phyloP scores from a whole-genome alignment of 139 green algal species.

The Tetradesmus lagerheimii region DNA sequence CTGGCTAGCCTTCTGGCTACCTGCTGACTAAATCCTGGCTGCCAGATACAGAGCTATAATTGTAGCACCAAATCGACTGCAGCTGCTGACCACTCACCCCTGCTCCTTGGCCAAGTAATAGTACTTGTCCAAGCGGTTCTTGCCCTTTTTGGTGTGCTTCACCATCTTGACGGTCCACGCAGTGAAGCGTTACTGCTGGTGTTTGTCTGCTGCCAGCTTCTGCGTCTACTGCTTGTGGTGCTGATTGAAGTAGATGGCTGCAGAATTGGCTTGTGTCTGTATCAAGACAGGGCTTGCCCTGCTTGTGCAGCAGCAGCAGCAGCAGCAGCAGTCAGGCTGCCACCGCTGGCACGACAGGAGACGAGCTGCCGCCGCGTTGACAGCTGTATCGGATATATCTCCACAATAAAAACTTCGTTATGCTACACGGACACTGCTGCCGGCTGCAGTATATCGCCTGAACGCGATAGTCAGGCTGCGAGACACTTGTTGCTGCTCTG shows the following conservation, averaged over 20 bases:
- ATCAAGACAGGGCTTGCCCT: not conserved
- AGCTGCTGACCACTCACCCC: constrained; percentile 70
- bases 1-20: not conserved
- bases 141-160: constrained; percentile 81
- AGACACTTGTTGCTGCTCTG: not conserved
- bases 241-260: not conserved
- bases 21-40: not conserved
- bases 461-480: not conserved
- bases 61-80: no score
- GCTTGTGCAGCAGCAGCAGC: not conserved
- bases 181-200: not conserved
- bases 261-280: not conserved
- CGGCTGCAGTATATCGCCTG: not conserved
- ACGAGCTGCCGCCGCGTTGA: not conserved
- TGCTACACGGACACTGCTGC: not conserved
- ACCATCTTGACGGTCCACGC: constrained; percentile 49
- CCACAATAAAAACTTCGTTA: not conserved
- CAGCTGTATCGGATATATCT: not conserved
- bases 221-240: not conserved
- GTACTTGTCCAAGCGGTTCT: constrained; percentile 97
- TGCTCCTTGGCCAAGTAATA: constrained; percentile 99
- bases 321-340: constrained; percentile 7
- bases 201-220: not conserved
- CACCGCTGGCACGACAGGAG: not conserved
- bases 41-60: no score